phyloP scores from a whole-genome alignment of 2,329 filamentous ascomycete genomes.

The Colletotrichum echinochloae region DNA sequence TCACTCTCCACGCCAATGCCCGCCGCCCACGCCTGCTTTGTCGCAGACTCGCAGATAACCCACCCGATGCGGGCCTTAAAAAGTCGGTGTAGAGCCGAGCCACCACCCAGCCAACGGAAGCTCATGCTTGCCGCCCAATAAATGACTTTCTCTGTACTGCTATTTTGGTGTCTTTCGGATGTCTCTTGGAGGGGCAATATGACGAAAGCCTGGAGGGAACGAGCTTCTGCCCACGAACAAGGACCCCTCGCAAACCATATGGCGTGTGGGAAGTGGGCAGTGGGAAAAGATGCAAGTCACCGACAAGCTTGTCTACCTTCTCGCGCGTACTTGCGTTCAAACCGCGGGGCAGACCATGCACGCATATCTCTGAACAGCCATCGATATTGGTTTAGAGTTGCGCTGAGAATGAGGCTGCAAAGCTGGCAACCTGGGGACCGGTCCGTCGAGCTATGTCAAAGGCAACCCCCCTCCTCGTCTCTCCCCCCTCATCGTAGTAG shows the following conservation, averaged over 20 bases:
- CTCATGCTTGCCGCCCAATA: slow-evolving; percentile 39
- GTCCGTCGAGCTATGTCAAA: neutral
- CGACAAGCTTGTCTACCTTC: neutral
- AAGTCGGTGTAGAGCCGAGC: slow-evolving; percentile 42
- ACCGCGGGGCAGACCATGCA: slow-evolving; percentile 35
- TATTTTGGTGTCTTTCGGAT: slow-evolving; percentile 15
- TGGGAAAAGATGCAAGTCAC: slow-evolving; percentile 41
- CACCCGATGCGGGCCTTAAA: slow-evolving; percentile 42
- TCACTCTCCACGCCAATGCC: slow-evolving; percentile 29
- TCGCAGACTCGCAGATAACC: slow-evolving; percentile 38
- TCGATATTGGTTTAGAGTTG: slow-evolving; percentile 4
- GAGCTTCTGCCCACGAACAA: slow-evolving; percentile 19
- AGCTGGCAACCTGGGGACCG: slow-evolving; percentile 1
- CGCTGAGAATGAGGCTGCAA: slow-evolving; percentile 33
- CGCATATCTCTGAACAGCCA: slow-evolving; percentile 10
- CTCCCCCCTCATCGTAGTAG: slow-evolving; percentile 1
- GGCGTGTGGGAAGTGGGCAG: slow-evolving; percentile 34
- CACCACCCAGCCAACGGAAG: slow-evolving; percentile 26
- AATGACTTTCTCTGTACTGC: slow-evolving; percentile 29
- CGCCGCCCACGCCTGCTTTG: slow-evolving; percentile 28
- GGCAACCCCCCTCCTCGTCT: neutral
- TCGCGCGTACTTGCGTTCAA: slow-evolving; percentile 4
- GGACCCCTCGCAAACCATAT: slow-evolving; percentile 21
- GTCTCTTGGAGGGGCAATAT: too few relatives aligned
- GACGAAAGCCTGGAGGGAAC: slow-evolving; percentile 28